Percentiles rank a stretch among this genome's conserved stretches.
These are phyloP conservation scores for Microthyrium microscopicum DNA, from an alignment of 2,329 filamentous ascomycete genomes.

Conservation along the genomic window DNA sequence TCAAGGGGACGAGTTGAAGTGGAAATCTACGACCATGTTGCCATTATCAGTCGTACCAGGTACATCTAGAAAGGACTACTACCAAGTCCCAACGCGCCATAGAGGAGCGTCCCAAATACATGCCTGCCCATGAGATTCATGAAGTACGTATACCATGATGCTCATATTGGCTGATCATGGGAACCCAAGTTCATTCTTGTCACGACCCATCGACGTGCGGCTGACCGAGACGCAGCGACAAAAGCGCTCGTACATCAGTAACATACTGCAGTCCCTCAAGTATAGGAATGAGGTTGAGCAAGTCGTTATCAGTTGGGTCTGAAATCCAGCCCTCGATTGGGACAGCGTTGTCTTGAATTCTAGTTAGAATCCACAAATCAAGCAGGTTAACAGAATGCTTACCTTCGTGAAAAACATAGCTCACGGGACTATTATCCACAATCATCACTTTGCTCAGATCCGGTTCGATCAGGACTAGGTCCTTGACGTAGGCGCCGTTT, in stretches of 20 bases:
- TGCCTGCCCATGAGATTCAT: too few relatives aligned
- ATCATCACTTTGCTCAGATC: conserved; percentile 98
- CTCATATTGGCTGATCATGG: too few relatives aligned
- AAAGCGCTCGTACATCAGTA: conserved; percentile 79
- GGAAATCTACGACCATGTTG: too few relatives aligned
- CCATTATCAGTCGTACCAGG: too few relatives aligned
- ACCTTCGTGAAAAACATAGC: conserved; percentile 98
- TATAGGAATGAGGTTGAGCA: conserved; percentile 81
- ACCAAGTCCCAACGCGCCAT: too few relatives aligned
- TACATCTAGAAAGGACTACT: too few relatives aligned
- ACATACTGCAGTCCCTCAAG: conserved; percentile 92
- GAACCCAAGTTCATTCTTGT: too few relatives aligned
- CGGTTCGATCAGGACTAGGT: conserved; percentile 86
- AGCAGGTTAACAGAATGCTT: conserved; percentile 17
- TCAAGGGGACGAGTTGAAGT: too few relatives aligned
- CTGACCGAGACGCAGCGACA: conserved; percentile 79
- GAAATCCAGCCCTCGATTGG: conserved; percentile 99
- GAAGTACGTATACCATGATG: too few relatives aligned
- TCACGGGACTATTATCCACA: conserved; percentile 92
- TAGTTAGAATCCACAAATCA: not conserved
- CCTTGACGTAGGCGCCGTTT: conserved; percentile 95
- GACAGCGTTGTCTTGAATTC: conserved; percentile 77
- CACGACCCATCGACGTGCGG: conserved; percentile 17
- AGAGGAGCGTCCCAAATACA: too few relatives aligned
- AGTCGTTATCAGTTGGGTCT: conserved; percentile 90